Percentiles rank a stretch among this genome's conserved stretches.
phyloP scores from a whole-genome alignment of 139 green algal genomes.

The Dunaliella primolecta region DNA sequence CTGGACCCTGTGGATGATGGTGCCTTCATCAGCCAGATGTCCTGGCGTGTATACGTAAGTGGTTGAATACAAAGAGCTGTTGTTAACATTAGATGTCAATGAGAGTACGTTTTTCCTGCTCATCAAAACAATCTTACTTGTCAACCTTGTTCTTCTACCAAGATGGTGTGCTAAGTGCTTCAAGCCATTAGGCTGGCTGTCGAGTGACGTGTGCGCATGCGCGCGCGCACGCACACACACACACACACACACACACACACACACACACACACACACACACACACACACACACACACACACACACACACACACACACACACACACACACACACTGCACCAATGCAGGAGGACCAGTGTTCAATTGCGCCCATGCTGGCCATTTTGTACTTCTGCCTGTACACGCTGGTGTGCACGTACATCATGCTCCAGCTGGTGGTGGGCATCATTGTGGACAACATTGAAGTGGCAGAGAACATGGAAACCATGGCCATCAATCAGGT shows the following conservation, averaged over 20 bases:
- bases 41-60: neutral
- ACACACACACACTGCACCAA: neutral
- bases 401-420: conserved; percentile 61
- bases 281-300: neutral
- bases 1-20: conserved; percentile 14
- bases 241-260: neutral
- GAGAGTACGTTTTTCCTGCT: no score
- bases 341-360: conserved; percentile 36
- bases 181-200: no score
- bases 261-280: neutral
- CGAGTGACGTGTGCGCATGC: no score
- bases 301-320: conserved; percentile 1
- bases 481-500: neutral
- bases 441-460: conserved; percentile 25
- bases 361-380: conserved; percentile 28
- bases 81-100: no score
- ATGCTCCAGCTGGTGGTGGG: conserved; percentile 73
- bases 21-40: neutral
- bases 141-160: no score
- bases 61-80: no score
- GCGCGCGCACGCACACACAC: conserved; percentile 3
- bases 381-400: conserved; percentile 70
- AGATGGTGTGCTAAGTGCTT: no score
- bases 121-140: no score
- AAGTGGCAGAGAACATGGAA: neutral